phyloP scores from a whole-genome alignment of 2,329 filamentous ascomycete species.

The Aspergillus piperis region DNA sequence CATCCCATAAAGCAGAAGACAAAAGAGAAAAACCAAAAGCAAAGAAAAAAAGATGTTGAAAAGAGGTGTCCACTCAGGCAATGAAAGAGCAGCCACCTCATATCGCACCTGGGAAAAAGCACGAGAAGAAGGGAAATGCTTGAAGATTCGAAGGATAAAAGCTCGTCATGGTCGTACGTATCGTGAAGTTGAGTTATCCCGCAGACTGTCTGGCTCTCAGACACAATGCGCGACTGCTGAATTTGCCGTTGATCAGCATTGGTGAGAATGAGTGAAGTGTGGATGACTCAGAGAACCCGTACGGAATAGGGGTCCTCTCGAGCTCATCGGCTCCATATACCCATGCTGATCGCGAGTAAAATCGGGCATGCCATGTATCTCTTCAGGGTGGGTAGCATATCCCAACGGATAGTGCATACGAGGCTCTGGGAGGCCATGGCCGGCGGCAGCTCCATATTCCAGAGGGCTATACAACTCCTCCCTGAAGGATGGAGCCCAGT shows the following conservation, averaged over 20 bases:
- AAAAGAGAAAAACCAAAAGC: neutral
- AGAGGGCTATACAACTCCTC: conserved; percentile 36
- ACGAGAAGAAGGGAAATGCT: neutral
- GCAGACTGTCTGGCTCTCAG: neutral
- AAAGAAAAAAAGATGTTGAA: neutral
- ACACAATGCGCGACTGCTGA: neutral
- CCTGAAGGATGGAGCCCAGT: conserved; percentile 38
- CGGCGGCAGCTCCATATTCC: conserved; percentile 28
- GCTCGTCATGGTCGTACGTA: conserved; percentile 23
- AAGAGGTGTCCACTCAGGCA: neutral
- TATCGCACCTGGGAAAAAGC: neutral
- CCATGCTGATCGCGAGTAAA: conserved; percentile 19
- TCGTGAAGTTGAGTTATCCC: conserved; percentile 23
- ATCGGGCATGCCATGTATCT: conserved; percentile 25
- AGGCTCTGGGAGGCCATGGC: conserved; percentile 28
- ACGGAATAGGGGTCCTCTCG: conserved; percentile 30
- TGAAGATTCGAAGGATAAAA: conserved; percentile 13
- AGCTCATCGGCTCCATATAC: conserved; percentile 22
- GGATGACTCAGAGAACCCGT: conserved; percentile 36
- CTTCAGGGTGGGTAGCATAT: conserved; percentile 29
- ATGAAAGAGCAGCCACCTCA: neutral
- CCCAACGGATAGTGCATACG: conserved; percentile 33
- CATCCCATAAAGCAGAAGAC: too few relatives aligned
- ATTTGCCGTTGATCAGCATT: neutral
- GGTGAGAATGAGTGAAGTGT: conserved; percentile 20